Percentiles rank a stretch among this genome's conserved stretches.
Evolutionary conservation across 2,329 filamentous ascomycete genomes (phyloP).

Genomic region (Paecilomyces sp.): DNA sequence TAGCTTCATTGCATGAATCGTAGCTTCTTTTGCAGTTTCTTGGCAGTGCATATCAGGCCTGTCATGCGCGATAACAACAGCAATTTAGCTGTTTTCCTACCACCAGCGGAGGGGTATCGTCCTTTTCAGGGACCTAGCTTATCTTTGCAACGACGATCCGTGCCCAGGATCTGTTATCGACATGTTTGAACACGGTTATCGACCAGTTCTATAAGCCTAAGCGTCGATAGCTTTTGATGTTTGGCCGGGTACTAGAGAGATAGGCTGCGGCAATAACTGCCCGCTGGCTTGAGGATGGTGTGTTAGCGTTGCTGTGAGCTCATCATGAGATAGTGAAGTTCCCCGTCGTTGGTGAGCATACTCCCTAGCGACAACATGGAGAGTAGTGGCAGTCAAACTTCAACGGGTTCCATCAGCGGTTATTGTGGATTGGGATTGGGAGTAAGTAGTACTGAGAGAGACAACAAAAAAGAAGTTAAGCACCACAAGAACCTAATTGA

Average conservation of each 20-base stretch:
- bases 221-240: neutral
- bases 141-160: neutral
- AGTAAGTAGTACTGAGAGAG: neutral
- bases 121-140: neutral
- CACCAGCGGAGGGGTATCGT: neutral
- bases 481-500: neutral
- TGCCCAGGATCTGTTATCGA: neutral
- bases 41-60: neutral
- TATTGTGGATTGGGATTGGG: neutral
- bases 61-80: neutral
- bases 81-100: neutral
- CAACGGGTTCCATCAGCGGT: neutral
- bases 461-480: neutral
- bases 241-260: neutral
- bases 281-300: neutral
- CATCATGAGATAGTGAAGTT: neutral
- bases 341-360: neutral
- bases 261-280: neutral
- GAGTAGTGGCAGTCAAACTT: neutral
- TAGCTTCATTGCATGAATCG: neutral
- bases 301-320: neutral
- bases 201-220: neutral
- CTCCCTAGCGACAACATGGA: neutral
- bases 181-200: neutral
- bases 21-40: neutral